phyloP scores from a whole-genome alignment of 768 basidiomycete genomes.

The Multifurca ochricompacta region DNA sequence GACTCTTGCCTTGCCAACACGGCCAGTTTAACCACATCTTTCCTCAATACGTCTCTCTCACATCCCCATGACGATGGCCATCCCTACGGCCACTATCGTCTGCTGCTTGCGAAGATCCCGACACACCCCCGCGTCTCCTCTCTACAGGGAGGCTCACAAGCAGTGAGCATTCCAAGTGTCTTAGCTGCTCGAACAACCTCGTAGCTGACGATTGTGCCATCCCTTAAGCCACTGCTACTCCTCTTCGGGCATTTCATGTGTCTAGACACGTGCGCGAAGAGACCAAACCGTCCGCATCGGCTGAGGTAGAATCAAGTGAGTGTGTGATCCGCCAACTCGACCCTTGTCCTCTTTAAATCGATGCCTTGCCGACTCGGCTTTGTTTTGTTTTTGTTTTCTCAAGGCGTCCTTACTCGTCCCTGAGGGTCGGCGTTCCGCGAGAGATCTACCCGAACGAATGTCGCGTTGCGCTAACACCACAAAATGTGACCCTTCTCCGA shows the following conservation, averaged over 20 bases:
- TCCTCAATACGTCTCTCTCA: not conserved
- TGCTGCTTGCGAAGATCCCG: not conserved
- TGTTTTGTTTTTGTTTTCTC: too few relatives aligned
- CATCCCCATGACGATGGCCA: conserved; percentile 17
- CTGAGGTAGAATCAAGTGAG: conserved; percentile 14
- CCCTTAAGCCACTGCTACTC: not conserved
- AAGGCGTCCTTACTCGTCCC: conserved; percentile 57
- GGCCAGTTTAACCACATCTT: not conserved
- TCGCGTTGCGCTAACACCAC: conserved; percentile 75
- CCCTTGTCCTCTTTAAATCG: not conserved
- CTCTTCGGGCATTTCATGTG: conserved; percentile 9
- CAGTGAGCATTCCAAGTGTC: not conserved
- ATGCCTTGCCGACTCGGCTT: not conserved
- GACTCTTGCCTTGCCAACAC: conserved; percentile 1
- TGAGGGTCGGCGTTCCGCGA: conserved; percentile 69
- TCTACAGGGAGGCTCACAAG: not conserved
- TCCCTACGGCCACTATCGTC: conserved; percentile 6
- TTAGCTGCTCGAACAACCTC: not conserved
- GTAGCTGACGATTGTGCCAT: not conserved
- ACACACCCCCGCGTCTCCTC: not conserved
- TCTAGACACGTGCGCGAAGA: conserved; percentile 7
- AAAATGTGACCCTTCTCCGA: conserved; percentile 61
- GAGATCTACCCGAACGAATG: conserved; percentile 74
- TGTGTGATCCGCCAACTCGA: not conserved
- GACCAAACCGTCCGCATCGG: not conserved